Percentiles rank a stretch among this genome's conserved stretches.
Conservation (phyloP, 176 grass and related monocot genomes). For the Zea luxurians region DNA sequence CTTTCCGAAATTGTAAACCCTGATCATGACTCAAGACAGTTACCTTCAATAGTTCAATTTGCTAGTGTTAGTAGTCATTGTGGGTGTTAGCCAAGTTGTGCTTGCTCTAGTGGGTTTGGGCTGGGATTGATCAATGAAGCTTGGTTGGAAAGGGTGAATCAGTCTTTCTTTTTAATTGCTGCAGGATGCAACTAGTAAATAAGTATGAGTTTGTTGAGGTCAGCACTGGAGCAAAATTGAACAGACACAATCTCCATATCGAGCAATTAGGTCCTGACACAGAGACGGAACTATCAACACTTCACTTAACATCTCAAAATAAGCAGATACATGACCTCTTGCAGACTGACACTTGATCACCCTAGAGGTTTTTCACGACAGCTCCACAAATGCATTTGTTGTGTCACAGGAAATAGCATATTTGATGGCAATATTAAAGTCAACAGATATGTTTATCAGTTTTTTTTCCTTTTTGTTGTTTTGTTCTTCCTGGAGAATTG, state of each 20-base stretch:
- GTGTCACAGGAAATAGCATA: constrained; percentile 61
- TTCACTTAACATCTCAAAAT: constrained; percentile 75
- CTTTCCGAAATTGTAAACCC: too few species aligned
- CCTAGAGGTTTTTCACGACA: constrained; percentile 75
- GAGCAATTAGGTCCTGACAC: constrained; percentile 84
- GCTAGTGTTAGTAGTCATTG: neutral
- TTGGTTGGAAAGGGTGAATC: neutral
- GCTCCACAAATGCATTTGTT: constrained; percentile 89
- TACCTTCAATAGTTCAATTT: neutral
- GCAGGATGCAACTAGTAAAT: constrained; percentile 72
- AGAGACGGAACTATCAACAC: constrained; percentile 60
- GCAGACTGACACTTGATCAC: constrained; percentile 82
- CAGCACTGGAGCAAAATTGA: constrained; percentile 79
- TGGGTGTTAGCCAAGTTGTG: neutral
- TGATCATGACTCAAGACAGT: neutral
- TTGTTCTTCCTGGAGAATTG: neutral
- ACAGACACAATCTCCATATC: constrained; percentile 91
- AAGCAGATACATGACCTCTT: constrained; percentile 88
- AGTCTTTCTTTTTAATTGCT: constrained; percentile 15
- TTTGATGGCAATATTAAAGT: constrained; percentile 98
- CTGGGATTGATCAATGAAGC: neutral
- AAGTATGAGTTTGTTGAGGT: constrained; percentile 70
- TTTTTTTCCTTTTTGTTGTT: neutral
- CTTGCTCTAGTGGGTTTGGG: neutral
- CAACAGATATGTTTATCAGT: constrained; percentile 58